phyloP scores from a whole-genome alignment of 495 filamentous ascomycete species.

The Pseudomonodictys pantanalensis region DNA sequence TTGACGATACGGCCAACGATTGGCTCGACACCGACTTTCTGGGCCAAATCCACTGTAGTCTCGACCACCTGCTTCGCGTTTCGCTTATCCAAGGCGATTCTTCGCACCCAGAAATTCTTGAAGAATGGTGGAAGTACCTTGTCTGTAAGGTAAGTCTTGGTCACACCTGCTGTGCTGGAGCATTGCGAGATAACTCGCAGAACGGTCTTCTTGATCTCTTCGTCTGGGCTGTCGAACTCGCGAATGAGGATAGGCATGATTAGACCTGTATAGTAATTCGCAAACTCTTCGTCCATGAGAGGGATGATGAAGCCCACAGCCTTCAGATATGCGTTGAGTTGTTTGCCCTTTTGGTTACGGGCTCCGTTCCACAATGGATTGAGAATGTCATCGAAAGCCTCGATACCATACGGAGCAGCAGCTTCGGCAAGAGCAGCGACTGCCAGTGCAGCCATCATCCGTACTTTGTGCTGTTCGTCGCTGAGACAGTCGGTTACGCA shows the following conservation, averaged over 20 bases:
- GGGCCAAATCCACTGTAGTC: constrained; percentile 94
- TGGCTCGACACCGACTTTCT: constrained; percentile 94
- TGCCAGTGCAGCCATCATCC: constrained; percentile 91
- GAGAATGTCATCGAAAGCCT: constrained; percentile 95
- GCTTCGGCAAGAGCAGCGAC: constrained; percentile 96
- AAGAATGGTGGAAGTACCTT: constrained; percentile 95
- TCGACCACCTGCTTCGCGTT: constrained; percentile 98
- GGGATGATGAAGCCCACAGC: constrained; percentile 98
- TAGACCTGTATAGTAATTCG: constrained; percentile 97
- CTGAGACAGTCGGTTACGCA: constrained; percentile 94
- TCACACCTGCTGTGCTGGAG: constrained; percentile 90
- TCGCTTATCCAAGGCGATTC: constrained; percentile 94
- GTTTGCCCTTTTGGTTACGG: constrained; percentile 91
- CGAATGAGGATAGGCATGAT: constrained; percentile 98
- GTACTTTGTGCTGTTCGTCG: constrained; percentile 96
- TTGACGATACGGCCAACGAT: constrained; percentile 89
- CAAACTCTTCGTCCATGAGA: constrained; percentile 98
- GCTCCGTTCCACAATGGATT: constrained; percentile 97
- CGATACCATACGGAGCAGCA: constrained; percentile 97
- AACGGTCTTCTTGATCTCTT: constrained; percentile 99
- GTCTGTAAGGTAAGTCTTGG: constrained; percentile 89
- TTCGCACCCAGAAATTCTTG: constrained; percentile 96
- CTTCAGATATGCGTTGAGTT: constrained; percentile 92
- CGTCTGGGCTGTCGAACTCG: constrained; percentile 93
- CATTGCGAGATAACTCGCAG: constrained; percentile 98